Percentiles rank a stretch among this genome's conserved stretches.
Evolutionary conservation across 768 basidiomycete genomes (phyloP).

Genomic region (Tylopilus intermedius): DNA sequence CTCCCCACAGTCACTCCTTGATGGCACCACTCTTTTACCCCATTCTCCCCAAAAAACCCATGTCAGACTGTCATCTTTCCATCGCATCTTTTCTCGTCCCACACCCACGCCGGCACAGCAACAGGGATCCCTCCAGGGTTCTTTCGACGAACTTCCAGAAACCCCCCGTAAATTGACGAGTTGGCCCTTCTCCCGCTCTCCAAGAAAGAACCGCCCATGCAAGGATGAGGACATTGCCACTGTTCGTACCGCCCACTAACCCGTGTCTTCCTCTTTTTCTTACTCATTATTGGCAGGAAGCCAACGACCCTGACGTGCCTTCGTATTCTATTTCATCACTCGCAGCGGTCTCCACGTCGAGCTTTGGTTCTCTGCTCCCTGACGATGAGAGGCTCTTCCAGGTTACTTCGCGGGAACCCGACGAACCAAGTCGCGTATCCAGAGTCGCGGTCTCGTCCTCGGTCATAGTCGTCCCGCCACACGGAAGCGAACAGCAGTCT

Average conservation of each 20-base stretch:
- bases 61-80: conserved; percentile 21
- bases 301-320: conserved; percentile 3
- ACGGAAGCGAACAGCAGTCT: background rate
- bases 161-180: conserved; percentile 25
- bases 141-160: conserved; percentile 10
- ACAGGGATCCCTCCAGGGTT: conserved; percentile 5
- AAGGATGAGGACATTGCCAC: conserved; percentile 3
- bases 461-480: background rate
- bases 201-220: conserved; percentile 15
- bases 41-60: conserved; percentile 16
- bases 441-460: conserved; percentile 6
- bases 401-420: conserved; percentile 8
- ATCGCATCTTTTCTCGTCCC: conserved; percentile 30
- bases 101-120: conserved; percentile 8
- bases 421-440: conserved; percentile 5
- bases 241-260: conserved; percentile 9
- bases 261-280: conserved; percentile 1
- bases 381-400: conserved; percentile 23
- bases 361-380: conserved; percentile 28
- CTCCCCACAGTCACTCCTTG: conserved; percentile 21
- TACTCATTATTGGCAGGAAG: conserved; percentile 6
- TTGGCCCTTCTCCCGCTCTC: conserved; percentile 29
- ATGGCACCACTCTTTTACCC: conserved; percentile 18
- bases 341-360: conserved; percentile 25
- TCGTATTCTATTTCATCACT: conserved; percentile 14